Percentiles rank a stretch among this genome's conserved stretches.
phyloP scores from a whole-genome alignment of 192 early-diverging fungal genomes.

The Rhizoclosmatium globosum region DNA sequence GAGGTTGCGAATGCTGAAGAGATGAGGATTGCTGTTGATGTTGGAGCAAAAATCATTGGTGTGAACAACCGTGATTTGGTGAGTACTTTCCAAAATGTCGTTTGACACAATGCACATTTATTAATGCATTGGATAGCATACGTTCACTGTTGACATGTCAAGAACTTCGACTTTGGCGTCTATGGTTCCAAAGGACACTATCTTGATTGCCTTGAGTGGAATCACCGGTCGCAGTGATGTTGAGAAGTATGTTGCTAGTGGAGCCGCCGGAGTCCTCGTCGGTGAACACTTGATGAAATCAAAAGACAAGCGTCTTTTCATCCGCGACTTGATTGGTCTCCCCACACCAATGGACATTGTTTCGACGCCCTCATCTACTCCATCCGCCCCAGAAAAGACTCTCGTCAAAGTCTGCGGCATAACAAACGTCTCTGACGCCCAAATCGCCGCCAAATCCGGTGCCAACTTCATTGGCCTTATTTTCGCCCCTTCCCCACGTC shows the following conservation, averaged over 20 bases:
- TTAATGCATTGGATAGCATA: constrained; percentile 12
- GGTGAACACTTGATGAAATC: constrained; percentile 96
- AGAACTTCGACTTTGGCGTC: constrained; percentile 81
- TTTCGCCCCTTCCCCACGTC: constrained; percentile 84
- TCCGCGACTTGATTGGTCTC: constrained; percentile 70
- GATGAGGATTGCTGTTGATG: constrained; percentile 83
- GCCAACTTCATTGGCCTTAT: constrained; percentile 96
- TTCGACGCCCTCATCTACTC: not conserved
- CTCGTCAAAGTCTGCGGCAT: constrained; percentile 95
- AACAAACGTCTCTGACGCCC: constrained; percentile 80
- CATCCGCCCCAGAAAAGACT: not conserved
- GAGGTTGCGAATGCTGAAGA: constrained; percentile 94
- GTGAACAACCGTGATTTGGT: constrained; percentile 99
- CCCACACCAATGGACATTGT: constrained; percentile 30
- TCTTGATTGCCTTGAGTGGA: constrained; percentile 90
- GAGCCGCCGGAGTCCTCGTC: constrained; percentile 85
- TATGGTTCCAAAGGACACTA: constrained; percentile 75
- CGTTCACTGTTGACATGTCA: constrained; percentile 91
- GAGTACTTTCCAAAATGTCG: constrained; percentile 45
- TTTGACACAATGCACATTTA: not conserved
- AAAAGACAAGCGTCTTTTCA: constrained; percentile 73
- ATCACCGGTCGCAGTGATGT: constrained; percentile 84
- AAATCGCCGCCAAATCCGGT: constrained; percentile 75
- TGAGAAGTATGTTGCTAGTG: constrained; percentile 76
- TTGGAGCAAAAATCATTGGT: constrained; percentile 90